Base-by-base conservation (phyloP, 2,329 filamentous ascomycete species). In the Calonectria pteridis region DNA sequence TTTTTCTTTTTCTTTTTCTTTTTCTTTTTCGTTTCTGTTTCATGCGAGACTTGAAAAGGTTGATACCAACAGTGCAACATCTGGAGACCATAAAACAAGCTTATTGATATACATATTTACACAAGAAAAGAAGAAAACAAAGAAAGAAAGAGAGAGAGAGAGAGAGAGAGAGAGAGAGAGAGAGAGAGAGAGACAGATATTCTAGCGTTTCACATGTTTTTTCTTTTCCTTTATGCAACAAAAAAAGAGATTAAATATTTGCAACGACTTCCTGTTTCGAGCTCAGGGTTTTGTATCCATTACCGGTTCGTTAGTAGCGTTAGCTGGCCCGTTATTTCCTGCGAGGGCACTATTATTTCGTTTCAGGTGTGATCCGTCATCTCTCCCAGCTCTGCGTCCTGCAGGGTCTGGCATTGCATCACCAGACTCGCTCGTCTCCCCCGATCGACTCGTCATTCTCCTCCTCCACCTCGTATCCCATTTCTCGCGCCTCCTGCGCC, bases 401-500 rank as follows among this genome's bases (percentile, higher is more conserved):
- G 49, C 29, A 40, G 64, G 49, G 26, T 59, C 65, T 50, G 29
- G 67, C 23, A 23, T 18, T 10, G 23, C 49, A 66, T 74, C 58
- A 80, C 80, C 79, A 77, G 16, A 83, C 73, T 20, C 79, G 79
- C 58, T 82, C 73, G 72, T 84, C 82, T 49, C 79, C 78, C 29
- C 81, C 80, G 23, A 83, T 65, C 33, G 75, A 53, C 37, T 73
- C 80, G 18, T 83, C 85, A 35, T 82, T 83, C 23, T 81, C 83
- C 26, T 81, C 82, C 18, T 65, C 67, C 6, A 80, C 74, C 29
- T 82, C 84, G 63, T 87, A 86, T 0, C 84, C 86, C 81, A 84
- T 82, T 69, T 87, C 85, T 49, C 84, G 79, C 28, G 82, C 81
- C 51, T 86, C 85, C 46, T 84, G 79, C 3, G 83, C 84, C 46